A percentile compares a stretch with the other conserved stretches of the same genome.
phyloP scores from a whole-genome alignment of 169 alveolate species.

The Plasmodium berghei region DNA sequence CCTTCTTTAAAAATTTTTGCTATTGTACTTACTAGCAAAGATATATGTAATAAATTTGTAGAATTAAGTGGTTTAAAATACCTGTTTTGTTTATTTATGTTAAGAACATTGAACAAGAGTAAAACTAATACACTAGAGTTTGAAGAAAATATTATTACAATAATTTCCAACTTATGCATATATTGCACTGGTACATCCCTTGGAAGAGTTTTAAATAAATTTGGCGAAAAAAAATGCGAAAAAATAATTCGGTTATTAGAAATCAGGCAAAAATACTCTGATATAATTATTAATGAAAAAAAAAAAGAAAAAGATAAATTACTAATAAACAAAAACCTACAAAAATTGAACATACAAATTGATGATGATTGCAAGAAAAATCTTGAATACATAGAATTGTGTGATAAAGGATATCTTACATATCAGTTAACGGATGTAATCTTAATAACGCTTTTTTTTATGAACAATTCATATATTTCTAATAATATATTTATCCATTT shows the following conservation, averaged over 20 bases:
- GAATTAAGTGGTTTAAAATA: constrained; percentile 61
- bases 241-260: constrained; percentile 58
- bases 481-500: constrained; percentile 71
- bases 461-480: constrained; percentile 67
- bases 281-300: constrained; percentile 52
- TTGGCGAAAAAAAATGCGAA: constrained; percentile 77
- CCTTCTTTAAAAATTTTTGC: constrained; percentile 69
- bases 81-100: constrained; percentile 67
- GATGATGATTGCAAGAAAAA: constrained; percentile 68
- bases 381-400: constrained; percentile 67
- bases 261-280: constrained; percentile 67
- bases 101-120: constrained; percentile 46
- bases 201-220: constrained; percentile 69
- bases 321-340: constrained; percentile 47
- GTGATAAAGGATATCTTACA: constrained; percentile 67
- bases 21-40: constrained; percentile 41
- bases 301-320: constrained; percentile 36
- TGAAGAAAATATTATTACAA: constrained; percentile 64
- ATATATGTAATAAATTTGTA: constrained; percentile 57
- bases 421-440: constrained; percentile 71
- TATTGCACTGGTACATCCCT: constrained; percentile 52
- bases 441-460: constrained; percentile 65
- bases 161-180: constrained; percentile 58
- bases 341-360: constrained; percentile 72
- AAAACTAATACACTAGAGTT: constrained; percentile 44